Evolutionary conservation across 768 basidiomycete genomes (phyloP).

Genomic region (Tulasnella sp.): DNA sequence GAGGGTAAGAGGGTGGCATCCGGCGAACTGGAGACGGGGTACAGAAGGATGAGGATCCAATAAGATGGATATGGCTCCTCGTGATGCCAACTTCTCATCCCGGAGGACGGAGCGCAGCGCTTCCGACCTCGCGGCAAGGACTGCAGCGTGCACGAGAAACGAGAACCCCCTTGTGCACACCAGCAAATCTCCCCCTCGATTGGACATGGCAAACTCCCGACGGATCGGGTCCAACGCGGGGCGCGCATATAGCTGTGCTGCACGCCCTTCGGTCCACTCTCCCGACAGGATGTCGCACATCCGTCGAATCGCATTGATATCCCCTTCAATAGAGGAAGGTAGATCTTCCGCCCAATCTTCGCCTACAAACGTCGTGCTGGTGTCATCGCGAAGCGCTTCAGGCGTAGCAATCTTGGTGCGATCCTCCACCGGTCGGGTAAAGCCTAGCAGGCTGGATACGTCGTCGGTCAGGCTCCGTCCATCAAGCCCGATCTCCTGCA

Average conservation of each 20-base stretch:
- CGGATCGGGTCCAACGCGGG: constrained; percentile 19
- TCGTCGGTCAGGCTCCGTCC: constrained; percentile 69
- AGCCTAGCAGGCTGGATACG: constrained; percentile 52
- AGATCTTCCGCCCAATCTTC: constrained; percentile 1
- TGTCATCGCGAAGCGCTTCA: constrained; percentile 12
- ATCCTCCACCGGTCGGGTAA: background rate
- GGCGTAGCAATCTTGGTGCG: background rate
- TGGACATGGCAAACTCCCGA: constrained; percentile 26
- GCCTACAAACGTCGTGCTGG: background rate
- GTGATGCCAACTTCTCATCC: background rate
- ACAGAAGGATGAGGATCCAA: constrained; percentile 4
- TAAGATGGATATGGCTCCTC: constrained; percentile 3
- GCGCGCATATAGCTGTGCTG: background rate
- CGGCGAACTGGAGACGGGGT: constrained; percentile 50
- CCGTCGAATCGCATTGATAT: background rate
- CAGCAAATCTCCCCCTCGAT: constrained; percentile 39
- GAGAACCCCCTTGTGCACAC: constrained; percentile 32
- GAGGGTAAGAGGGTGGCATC: constrained; percentile 65
- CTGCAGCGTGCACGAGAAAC: constrained; percentile 38
- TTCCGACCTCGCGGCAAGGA: constrained; percentile 37
- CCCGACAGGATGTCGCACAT: constrained; percentile 9
- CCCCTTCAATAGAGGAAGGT: background rate
- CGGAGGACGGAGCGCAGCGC: constrained; percentile 27
- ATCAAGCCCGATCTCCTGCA: constrained; percentile 56
- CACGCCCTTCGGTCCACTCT: background rate